Conservation (phyloP, 352 stramenopile genomes). For the Phytopythium oedochilum region DNA sequence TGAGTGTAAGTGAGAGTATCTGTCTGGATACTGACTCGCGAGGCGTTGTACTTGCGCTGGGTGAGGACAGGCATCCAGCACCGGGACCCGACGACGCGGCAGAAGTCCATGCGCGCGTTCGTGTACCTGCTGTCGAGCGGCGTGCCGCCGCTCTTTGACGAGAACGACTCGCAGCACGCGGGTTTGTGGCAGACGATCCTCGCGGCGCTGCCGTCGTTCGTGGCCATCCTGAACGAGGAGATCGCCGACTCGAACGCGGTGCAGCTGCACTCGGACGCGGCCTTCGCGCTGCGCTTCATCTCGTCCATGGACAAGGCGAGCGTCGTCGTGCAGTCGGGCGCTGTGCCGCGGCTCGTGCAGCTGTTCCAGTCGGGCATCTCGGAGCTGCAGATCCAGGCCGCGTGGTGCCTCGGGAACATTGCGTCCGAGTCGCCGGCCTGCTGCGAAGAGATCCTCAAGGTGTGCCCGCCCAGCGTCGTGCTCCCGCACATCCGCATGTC, state of each 20-base stretch:
- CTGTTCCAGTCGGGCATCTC: constrained; percentile 85
- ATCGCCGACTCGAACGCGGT: constrained; percentile 54
- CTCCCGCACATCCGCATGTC: constrained; percentile 82
- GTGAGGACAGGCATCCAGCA: constrained; percentile 70
- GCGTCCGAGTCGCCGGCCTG: constrained; percentile 67
- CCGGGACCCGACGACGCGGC: constrained; percentile 57
- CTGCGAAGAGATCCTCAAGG: constrained; percentile 69
- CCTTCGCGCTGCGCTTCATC: constrained; percentile 85
- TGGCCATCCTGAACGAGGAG: constrained; percentile 71
- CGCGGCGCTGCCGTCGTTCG: constrained; percentile 74
- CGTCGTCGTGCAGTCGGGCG: constrained; percentile 65
- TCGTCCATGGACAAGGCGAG: constrained; percentile 85
- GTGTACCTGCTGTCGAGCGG: constrained; percentile 84
- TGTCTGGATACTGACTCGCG: too few relatives aligned
- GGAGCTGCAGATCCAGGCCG: constrained; percentile 84
- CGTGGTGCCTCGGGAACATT: constrained; percentile 86
- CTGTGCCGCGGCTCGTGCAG: constrained; percentile 72
- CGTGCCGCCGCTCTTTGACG: constrained; percentile 81
- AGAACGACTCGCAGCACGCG: constrained; percentile 76
- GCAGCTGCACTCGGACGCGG: constrained; percentile 81
- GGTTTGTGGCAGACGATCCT: constrained; percentile 80
- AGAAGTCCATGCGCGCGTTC: constrained; percentile 85
- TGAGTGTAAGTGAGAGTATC: background rate
- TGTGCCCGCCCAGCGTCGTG: constrained; percentile 62
- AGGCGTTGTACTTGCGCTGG: background rate